Conservation (phyloP, 139 green algal genomes). For the Volvox africanus region DNA sequence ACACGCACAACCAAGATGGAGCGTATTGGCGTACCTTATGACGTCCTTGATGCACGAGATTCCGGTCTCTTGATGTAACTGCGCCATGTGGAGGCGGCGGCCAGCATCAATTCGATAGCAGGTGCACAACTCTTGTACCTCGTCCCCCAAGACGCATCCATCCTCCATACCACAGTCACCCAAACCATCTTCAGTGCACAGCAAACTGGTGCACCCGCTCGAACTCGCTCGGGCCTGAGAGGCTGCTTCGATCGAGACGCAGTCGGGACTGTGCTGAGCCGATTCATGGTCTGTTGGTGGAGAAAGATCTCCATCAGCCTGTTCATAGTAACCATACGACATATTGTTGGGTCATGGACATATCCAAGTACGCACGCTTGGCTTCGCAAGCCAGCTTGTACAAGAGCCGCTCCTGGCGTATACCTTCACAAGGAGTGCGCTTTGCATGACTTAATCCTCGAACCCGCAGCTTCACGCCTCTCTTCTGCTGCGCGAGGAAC, state of each 20-base stretch:
- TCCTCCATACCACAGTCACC: not conserved
- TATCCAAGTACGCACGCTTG: too few species aligned
- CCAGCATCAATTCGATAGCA: not conserved
- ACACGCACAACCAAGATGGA: too few species aligned
- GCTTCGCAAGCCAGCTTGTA: too few species aligned
- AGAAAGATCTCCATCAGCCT: not conserved
- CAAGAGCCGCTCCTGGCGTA: too few species aligned
- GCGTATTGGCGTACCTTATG: too few species aligned
- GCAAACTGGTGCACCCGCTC: not conserved
- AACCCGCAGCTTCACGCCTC: not conserved
- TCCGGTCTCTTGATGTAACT: too few species aligned
- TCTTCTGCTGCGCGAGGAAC: not conserved
- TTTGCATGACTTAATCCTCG: too few species aligned
- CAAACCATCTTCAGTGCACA: not conserved
- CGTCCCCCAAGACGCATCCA: not conserved
- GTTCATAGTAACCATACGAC: not conserved
- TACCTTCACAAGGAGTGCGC: too few species aligned
- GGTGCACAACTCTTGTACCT: not conserved
- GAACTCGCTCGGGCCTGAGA: not conserved
- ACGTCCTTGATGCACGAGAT: too few species aligned
- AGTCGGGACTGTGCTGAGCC: not conserved
- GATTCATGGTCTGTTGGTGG: not conserved
- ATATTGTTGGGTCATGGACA: not conserved
- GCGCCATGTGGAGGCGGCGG: not conserved
- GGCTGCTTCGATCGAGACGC: not conserved